These are phyloP conservation scores for Colletotrichum salicis DNA, from an alignment of 2,329 filamentous ascomycete genomes.

Conservation along the genomic window DNA sequence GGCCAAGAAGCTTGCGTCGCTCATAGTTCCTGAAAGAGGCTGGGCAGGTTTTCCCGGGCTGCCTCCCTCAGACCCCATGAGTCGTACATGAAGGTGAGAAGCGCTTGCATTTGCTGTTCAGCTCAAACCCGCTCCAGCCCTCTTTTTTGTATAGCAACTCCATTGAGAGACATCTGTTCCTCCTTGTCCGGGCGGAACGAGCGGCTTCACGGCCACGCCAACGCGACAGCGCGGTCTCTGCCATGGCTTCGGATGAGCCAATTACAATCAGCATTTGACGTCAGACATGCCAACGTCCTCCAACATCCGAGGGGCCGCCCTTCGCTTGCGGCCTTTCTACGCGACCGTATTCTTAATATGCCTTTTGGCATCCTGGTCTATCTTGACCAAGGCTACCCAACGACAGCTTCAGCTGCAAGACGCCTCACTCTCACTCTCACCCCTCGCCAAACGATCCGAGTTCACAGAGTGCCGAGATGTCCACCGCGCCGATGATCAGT, in stretches of 20 bases:
- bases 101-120: slow-evolving; percentile 31
- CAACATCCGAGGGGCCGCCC: slow-evolving; percentile 47
- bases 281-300: slow-evolving; percentile 40
- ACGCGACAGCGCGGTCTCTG: slow-evolving; percentile 24
- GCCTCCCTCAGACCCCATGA: slow-evolving; percentile 32
- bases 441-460: slow-evolving; percentile 42
- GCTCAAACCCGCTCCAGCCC: slow-evolving; percentile 20
- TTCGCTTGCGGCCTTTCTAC: slow-evolving; percentile 61
- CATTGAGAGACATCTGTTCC: slow-evolving; percentile 20
- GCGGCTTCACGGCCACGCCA: slow-evolving; percentile 27
- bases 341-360: slow-evolving; percentile 58
- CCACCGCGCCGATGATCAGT: slow-evolving; percentile 81
- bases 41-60: slow-evolving; percentile 35
- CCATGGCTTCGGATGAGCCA: slow-evolving; percentile 35
- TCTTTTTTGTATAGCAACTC: slow-evolving; percentile 12
- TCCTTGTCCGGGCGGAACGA: slow-evolving; percentile 23
- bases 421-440: slow-evolving; percentile 22
- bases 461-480: slow-evolving; percentile 78
- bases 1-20: slow-evolving; percentile 34
- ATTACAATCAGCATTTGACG: slow-evolving; percentile 32
- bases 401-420: slow-evolving; percentile 28
- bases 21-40: neutral
- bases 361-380: slow-evolving; percentile 57
- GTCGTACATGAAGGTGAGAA: slow-evolving; percentile 30
- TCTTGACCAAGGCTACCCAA: slow-evolving; percentile 44